phyloP scores from a whole-genome alignment of 495 filamentous ascomycete species.

The Aspergillus sclerotiicarbonarius region DNA sequence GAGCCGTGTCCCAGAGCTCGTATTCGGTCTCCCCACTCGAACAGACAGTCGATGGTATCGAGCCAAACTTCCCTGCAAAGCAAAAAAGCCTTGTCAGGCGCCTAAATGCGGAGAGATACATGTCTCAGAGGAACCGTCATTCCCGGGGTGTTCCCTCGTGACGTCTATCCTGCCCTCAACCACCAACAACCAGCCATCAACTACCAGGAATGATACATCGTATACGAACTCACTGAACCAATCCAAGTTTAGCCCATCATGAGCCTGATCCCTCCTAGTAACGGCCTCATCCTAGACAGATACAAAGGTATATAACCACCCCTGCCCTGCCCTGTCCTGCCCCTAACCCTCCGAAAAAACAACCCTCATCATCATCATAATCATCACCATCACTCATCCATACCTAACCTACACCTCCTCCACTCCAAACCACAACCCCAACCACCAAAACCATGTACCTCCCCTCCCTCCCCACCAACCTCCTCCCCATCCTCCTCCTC shows the following conservation, averaged over 20 bases:
- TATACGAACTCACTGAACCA: no score
- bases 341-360: background rate
- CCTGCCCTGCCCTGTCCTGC: background rate
- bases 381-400: background rate
- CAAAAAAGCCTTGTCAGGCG: no score
- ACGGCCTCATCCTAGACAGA: background rate
- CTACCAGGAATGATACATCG: no score
- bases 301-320: background rate
- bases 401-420: no score
- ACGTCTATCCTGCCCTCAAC: constrained; percentile 3
- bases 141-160: constrained; percentile 12
- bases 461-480: constrained; percentile 21
- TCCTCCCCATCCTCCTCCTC: constrained; percentile 25
- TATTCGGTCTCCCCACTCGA: constrained; percentile 23
- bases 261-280: background rate
- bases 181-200: no score
- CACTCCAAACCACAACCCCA: constrained; percentile 3
- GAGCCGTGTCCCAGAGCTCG: constrained; percentile 28
- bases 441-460: constrained; percentile 23
- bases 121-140: constrained; percentile 12
- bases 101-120: constrained; percentile 4
- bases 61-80: no score
- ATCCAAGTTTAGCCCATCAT: background rate
- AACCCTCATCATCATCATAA: constrained; percentile 1
- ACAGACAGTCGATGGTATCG: background rate